A percentile compares a stretch with the other conserved stretches of the same genome.
These are phyloP conservation scores for Saccharomycopsis sp. DNA, from an alignment of 805 yeast species.

Conservation along the genomic window DNA sequence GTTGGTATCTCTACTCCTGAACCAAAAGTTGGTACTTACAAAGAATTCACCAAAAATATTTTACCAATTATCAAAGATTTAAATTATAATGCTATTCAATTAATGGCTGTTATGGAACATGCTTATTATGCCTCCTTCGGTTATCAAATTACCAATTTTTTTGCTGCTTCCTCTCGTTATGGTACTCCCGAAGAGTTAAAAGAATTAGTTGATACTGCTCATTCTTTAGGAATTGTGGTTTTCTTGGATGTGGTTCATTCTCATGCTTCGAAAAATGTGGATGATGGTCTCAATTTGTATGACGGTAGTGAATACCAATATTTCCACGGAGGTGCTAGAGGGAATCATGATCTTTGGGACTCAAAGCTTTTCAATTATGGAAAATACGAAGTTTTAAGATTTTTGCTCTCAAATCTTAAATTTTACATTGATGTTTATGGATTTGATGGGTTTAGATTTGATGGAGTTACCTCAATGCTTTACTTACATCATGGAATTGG, in stretches of 20 bases:
- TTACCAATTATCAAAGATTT: slow-evolving; percentile 77
- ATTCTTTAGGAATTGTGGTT: slow-evolving; percentile 75
- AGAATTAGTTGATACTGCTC: slow-evolving; percentile 86
- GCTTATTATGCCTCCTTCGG: slow-evolving; percentile 98
- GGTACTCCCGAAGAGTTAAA: slow-evolving; percentile 95
- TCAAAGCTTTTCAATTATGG: slow-evolving; percentile 91
- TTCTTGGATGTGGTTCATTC: slow-evolving; percentile 90
- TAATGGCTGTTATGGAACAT: slow-evolving; percentile 98
- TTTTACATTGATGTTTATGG: slow-evolving; percentile 73
- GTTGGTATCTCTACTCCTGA: slow-evolving; percentile 91
- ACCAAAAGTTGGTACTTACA: slow-evolving; percentile 73
- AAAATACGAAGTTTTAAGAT: slow-evolving; percentile 81
- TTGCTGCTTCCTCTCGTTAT: slow-evolving; percentile 79
- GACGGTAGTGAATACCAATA: slow-evolving; percentile 95
- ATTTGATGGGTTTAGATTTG: slow-evolving; percentile 94
- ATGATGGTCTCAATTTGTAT: slow-evolving; percentile 85
- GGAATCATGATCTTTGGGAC: slow-evolving; percentile 90
- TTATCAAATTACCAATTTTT: slow-evolving; percentile 90
- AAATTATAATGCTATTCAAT: slow-evolving; percentile 88
- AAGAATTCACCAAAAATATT: slow-evolving; percentile 69
- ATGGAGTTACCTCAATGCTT: slow-evolving; percentile 92
- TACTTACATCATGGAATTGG: slow-evolving; percentile 91
- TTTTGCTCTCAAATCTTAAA: slow-evolving; percentile 73
- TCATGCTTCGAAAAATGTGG: slow-evolving; percentile 90
- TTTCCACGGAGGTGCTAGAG: slow-evolving; percentile 81